These are phyloP conservation scores for Coemansia sp. DNA, from an alignment of 192 early-diverging fungal genomes.

Conservation along the genomic window DNA sequence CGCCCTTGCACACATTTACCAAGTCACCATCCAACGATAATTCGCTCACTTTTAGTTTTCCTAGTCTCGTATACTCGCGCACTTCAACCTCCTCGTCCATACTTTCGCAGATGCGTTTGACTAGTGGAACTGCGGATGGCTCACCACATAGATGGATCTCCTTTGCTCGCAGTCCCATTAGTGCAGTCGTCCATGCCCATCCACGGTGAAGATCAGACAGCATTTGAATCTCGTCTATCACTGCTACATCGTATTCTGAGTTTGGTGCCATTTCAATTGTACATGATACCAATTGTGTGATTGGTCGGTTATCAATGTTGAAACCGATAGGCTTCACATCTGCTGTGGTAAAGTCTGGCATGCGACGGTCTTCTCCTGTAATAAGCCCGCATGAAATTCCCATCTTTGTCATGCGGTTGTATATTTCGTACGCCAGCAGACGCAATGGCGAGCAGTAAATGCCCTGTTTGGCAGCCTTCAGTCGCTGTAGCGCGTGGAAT, in stretches of 20 bases:
- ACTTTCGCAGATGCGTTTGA: conserved; percentile 67
- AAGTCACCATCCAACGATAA: conserved; percentile 60
- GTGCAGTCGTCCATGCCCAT: conserved; percentile 94
- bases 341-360: conserved; percentile 49
- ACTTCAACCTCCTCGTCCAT: conserved; percentile 81
- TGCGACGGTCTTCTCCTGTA: conserved; percentile 86
- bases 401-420: conserved; percentile 72
- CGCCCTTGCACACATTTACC: conserved; percentile 67
- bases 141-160: conserved; percentile 96
- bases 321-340: conserved; percentile 23
- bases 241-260: conserved; percentile 70
- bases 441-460: conserved; percentile 91
- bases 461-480: conserved; percentile 60
- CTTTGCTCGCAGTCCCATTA: conserved; percentile 72
- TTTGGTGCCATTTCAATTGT: conserved; percentile 90
- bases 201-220: conserved; percentile 80
- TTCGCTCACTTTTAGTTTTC: conserved; percentile 59
- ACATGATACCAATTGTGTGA: conserved; percentile 61
- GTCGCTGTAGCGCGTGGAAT: conserved; percentile 75
- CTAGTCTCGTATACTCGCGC: conserved; percentile 76
- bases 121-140: conserved; percentile 74
- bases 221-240: conserved; percentile 98
- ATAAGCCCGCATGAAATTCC: conserved; percentile 80
- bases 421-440: conserved; percentile 90
- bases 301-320: conserved; percentile 14